Evolutionary conservation across 2,329 filamentous ascomycete genomes (phyloP).

Genomic region (Trichoderma sp.): DNA sequence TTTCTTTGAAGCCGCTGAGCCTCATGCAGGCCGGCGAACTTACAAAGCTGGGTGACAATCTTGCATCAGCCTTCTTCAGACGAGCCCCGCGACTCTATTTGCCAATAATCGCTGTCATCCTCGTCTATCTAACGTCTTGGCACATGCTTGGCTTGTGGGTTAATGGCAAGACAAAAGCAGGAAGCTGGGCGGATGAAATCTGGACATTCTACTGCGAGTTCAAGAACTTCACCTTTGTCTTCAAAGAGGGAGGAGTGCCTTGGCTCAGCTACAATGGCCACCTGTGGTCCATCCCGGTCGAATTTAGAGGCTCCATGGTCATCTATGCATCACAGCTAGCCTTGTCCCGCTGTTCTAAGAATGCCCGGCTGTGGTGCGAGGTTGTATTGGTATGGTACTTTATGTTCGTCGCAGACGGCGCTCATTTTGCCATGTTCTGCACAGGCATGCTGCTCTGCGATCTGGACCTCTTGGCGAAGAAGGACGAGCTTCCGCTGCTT

Average conservation of each 20-base stretch:
- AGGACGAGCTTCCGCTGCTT: constrained; percentile 54
- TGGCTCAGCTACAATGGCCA: constrained; percentile 60
- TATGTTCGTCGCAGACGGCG: constrained; percentile 68
- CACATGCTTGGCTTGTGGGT: constrained; percentile 57
- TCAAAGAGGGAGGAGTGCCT: constrained; percentile 58
- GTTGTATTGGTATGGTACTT: constrained; percentile 64
- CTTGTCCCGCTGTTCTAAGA: constrained; percentile 58
- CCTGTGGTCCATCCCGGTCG: constrained; percentile 66
- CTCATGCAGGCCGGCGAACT: constrained; percentile 52
- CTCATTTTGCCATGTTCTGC: constrained; percentile 63
- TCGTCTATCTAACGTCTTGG: constrained; percentile 54
- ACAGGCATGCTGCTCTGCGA: constrained; percentile 66
- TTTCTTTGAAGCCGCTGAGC: constrained; percentile 54
- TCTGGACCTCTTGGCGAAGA: constrained; percentile 58
- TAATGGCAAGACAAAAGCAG: constrained; percentile 44
- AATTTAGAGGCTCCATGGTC: constrained; percentile 66
- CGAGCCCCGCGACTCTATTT: constrained; percentile 55
- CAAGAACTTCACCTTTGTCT: constrained; percentile 72
- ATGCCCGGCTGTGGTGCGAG: constrained; percentile 59
- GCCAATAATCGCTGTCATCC: constrained; percentile 58
- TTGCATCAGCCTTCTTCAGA: constrained; percentile 54
- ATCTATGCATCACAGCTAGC: constrained; percentile 62
- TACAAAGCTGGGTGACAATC: constrained; percentile 47
- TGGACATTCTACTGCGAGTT: constrained; percentile 57
- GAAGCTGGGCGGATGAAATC: constrained; percentile 53